A percentile compares a stretch with the other conserved stretches of the same genome.
Evolutionary conservation across 306 rosid species (phyloP).

Genomic region (Castanea sativa): DNA sequence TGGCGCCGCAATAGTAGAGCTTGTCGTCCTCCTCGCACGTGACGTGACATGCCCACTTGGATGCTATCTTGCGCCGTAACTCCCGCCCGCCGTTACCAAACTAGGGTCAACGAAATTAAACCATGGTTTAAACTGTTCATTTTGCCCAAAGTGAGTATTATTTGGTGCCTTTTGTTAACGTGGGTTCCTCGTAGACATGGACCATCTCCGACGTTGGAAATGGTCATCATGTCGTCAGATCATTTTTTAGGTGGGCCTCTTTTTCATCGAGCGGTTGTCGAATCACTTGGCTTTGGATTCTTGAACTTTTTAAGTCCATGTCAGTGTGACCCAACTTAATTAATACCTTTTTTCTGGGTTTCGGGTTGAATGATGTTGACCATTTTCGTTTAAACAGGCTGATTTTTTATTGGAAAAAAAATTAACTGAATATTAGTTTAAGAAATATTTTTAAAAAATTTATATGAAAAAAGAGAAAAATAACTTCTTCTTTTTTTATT

Average conservation of each 20-base stretch:
- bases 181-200: conserved; percentile 11
- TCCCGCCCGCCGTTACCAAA: conserved; percentile 21
- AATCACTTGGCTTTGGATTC: background rate
- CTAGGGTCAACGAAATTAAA: conserved; percentile 17
- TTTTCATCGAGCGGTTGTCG: conserved; percentile 22
- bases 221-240: conserved; percentile 29
- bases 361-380: background rate
- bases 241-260: background rate
- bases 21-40: conserved; percentile 26
- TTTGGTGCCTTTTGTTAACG: background rate
- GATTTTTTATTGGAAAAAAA: too few relatives aligned
- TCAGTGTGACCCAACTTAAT: background rate
- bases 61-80: conserved; percentile 36
- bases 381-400: too few relatives aligned
- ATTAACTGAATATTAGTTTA: too few relatives aligned
- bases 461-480: too few relatives aligned
- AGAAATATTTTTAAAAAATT: too few relatives aligned
- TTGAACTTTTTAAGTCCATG: background rate
- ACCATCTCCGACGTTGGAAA: conserved; percentile 7
- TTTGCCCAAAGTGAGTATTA: background rate
- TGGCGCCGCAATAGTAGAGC: conserved; percentile 66
- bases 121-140: conserved; percentile 21
- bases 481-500: too few relatives aligned
- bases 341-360: background rate
- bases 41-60: conserved; percentile 14